These are phyloP conservation scores for Salvia miltiorrhiza DNA, from an alignment of 257 asterid genomes.

Conservation along the genomic window DNA sequence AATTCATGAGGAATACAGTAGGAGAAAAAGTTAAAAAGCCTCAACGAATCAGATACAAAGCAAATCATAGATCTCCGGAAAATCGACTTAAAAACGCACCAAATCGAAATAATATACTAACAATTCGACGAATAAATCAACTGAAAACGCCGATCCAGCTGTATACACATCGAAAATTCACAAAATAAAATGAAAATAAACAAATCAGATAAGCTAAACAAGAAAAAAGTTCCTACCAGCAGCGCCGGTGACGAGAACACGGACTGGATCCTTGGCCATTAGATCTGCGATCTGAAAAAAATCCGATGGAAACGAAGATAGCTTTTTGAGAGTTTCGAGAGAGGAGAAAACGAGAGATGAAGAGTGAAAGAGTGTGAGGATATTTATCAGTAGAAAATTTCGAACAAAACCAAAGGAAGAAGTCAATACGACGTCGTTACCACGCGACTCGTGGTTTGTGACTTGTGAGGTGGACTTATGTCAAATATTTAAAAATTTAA, in stretches of 20 bases:
- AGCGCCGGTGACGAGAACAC: slow-evolving; percentile 90
- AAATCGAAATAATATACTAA: not conserved
- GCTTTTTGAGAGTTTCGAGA: slow-evolving; percentile 1
- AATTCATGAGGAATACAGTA: not conserved
- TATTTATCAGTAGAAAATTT: slow-evolving; percentile 11
- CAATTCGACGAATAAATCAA: slow-evolving; percentile 1
- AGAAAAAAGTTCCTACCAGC: slow-evolving; percentile 47
- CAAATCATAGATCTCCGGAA: not conserved
- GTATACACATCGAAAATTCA: not conserved
- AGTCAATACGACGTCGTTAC: not conserved
- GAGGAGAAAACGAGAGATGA: not conserved
- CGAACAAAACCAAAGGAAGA: not conserved
- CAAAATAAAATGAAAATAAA: not conserved
- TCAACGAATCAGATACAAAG: not conserved
- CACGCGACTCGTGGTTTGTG: not conserved
- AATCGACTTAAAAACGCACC: not conserved
- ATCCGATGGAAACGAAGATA: slow-evolving; percentile 20
- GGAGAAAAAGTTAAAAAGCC: not conserved
- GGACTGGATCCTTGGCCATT: slow-evolving; percentile 82
- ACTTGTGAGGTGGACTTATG: not conserved
- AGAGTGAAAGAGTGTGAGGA: not conserved
- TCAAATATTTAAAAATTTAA: too few species aligned
- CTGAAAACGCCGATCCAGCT: not conserved
- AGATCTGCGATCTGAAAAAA: slow-evolving; percentile 27
- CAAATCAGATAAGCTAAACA: not conserved